Evolutionary conservation across 179 eudicot genomes (phyloP), one percentile per base, ranked within the genome.

Genomic region (Silene noctiflora): DNA sequence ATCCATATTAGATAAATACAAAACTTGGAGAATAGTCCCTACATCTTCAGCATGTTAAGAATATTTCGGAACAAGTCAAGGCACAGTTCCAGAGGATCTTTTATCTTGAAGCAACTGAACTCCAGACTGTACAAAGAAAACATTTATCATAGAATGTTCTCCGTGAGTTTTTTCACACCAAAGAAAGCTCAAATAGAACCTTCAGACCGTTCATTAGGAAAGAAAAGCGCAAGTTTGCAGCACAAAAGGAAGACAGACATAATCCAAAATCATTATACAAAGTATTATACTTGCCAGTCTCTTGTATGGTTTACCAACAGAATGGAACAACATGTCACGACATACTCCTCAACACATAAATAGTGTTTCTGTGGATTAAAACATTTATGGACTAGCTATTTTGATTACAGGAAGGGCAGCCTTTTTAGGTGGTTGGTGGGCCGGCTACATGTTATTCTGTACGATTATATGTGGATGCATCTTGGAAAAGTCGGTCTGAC

Each of bases 61-160:
- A 46, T 48, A 51, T 68, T 53, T 66, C 76, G 46, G 46, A 39
- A 39, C 46, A 39, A 39, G 29, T 90, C 86, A 86, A 69, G 83
- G 76, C 71, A 56, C 62, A 76, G 69, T 73, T 72, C 77, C 51
- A 53, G 83, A 74, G 72, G 79, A 63, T 44, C 81, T 78, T 78
- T 85, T 89, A 75, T 87, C 87, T 44, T 81, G 86, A 83, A 91
- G 90, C 83, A 65, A 82, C 71, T 88, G 82, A 9, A 91, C 71
- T 76, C 88, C 87, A 78, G 87, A 88, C 93, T 89, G 83, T 22
- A 35, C 24, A 64, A 56, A 73, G 12, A 27, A 44, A 4, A 55
- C 16, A 24, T 11, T 4, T 44, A 46, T 46, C 24, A 6, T 2
- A 21, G 25, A 33, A 22, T 8, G 73, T 20, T 44, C 9, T 11